Base-by-base conservation (phyloP, 768 basidiomycete genomes). In the Boletus tomentosulus region DNA sequence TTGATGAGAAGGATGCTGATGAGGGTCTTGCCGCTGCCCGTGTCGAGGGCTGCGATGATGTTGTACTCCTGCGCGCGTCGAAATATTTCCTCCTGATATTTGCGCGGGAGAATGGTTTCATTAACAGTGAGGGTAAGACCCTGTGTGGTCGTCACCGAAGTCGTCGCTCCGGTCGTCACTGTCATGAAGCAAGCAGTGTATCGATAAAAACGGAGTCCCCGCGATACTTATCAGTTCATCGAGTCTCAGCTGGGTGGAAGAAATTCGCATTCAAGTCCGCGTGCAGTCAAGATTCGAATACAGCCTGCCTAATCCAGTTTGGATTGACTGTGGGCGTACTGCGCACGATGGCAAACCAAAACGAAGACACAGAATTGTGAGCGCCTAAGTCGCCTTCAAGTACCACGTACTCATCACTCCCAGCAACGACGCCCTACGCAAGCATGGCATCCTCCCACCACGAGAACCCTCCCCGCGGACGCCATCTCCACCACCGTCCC, bases 291-390 rank as follows among this genome's bases (percentile, higher is more conserved):
- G 46, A 11, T 22, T 35, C 15, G 66, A 68, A 58, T 63, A 68
- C 66, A 66, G 58, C 62, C 66, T 68, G 64, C 66, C 66, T 62
- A 64, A 66, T 59, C 38, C 25, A 48, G 57, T 15, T 19, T 38
- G 39, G 60, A 55, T 57, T 47, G 31, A 16, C 50, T 54, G 55
- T 57, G 48, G 54, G 44, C 41, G 43, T 52, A 24, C 33, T 5
- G 15, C 44, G 10, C 3, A 34, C 33, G 16, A 68, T 88, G 86
- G 73, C 85, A 6, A 92, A 94, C 66, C 81, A 88, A 30, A 78
- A 93, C 77, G 89, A 96, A 76, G 94, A 98, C 69, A 96, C 94
- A 3, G 94, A 98, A 80, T 97, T 98, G 94, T 95, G 69, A 72
- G 89, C 71, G 22, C 27, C 28, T 9, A 7, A 13, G n/a, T 33